phyloP scores from a whole-genome alignment of 306 rosid species.

The Geum urbanum region DNA sequence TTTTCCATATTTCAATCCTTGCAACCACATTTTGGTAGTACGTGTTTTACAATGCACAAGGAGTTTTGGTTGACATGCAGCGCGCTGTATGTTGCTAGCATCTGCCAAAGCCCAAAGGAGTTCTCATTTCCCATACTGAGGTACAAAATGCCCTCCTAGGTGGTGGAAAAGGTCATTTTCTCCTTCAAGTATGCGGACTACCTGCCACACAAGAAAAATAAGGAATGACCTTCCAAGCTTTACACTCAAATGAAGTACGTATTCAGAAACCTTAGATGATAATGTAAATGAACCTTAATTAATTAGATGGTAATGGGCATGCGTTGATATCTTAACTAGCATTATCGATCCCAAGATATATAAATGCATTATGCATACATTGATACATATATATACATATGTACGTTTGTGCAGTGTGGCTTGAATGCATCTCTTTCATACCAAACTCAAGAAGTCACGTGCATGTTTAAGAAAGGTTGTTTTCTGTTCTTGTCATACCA shows the following conservation, averaged over 20 bases:
- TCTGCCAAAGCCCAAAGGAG: background rate
- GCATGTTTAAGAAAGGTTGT: background rate
- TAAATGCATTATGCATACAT: background rate
- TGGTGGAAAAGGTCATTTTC: constrained; percentile 46
- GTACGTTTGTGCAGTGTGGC: background rate
- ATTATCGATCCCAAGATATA: background rate
- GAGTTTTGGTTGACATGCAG: no score
- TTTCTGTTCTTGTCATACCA: background rate
- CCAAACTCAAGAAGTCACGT: background rate
- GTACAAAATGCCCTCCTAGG: constrained; percentile 41
- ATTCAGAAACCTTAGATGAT: background rate
- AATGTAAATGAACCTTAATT: background rate
- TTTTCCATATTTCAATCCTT: no score
- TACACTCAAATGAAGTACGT: background rate
- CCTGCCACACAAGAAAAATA: constrained; percentile 35
- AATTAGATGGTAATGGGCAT: background rate
- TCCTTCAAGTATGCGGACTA: constrained; percentile 80
- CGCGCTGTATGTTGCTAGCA: no score
- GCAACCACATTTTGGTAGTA: no score
- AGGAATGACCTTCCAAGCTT: background rate
- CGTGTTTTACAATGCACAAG: no score
- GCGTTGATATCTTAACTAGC: background rate
- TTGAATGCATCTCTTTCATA: background rate
- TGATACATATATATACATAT: no score
- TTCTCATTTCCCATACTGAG: constrained; percentile 34